A percentile compares a stretch with the other conserved stretches of the same genome.
Conservation (phyloP, 169 alveolate genomes). For the Pseudocohnilembus persalinus region DNA sequence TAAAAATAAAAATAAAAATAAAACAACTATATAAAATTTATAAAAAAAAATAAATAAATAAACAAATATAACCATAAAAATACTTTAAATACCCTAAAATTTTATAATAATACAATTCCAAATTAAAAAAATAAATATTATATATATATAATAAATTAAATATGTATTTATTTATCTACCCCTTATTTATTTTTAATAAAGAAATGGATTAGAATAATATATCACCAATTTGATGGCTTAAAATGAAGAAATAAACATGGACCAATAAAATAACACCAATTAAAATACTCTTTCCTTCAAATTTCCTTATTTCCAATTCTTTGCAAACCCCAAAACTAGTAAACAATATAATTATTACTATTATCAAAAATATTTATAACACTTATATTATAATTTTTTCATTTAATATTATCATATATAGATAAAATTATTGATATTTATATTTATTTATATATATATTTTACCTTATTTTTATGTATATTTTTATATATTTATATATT, state of each 20-base stretch:
- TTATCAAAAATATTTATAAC: neutral
- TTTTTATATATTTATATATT: too few relatives aligned
- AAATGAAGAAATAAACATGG: conserved; percentile 21
- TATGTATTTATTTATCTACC: too few relatives aligned
- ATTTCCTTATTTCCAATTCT: conserved; percentile 23
- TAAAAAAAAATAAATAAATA: conserved; percentile 23
- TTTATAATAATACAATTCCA: conserved; percentile 29
- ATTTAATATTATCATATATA: too few relatives aligned
- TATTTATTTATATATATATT: too few relatives aligned
- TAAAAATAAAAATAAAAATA: too few relatives aligned
- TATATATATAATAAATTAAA: conserved; percentile 40
- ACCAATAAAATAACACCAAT: neutral
- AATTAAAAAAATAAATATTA: conserved; percentile 39
- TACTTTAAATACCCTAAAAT: neutral
- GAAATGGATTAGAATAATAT: conserved; percentile 42
- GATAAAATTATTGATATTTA: too few relatives aligned
- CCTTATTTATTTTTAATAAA: conserved; percentile 39
- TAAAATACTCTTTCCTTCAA: conserved; percentile 12
- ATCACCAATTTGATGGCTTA: conserved; percentile 2
- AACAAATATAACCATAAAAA: conserved; percentile 10
- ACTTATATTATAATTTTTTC: too few relatives aligned
- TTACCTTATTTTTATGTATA: too few relatives aligned
- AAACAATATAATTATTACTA: neutral
- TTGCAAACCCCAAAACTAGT: conserved; percentile 24
- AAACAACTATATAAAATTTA: too few relatives aligned